phyloP scores from a whole-genome alignment of 2,329 filamentous ascomycete genomes.

The Graphilbum fragrans region DNA sequence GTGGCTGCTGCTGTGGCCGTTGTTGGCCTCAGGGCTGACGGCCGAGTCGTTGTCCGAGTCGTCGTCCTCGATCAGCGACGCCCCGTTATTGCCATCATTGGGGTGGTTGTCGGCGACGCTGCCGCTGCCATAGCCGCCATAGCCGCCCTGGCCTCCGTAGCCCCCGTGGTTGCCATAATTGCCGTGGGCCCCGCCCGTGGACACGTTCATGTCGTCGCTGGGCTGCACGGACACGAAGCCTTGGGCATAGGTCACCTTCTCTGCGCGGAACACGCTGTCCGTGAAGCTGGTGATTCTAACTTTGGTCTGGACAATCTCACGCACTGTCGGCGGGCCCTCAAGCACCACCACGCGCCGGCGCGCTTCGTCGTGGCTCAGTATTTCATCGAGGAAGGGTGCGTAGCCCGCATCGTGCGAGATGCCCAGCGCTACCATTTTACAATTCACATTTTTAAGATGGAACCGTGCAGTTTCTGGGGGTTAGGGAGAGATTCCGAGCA shows the following conservation, averaged over 20 bases:
- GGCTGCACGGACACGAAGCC: no score
- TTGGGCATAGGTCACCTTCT: slow-evolving; percentile 37
- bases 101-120: background rate
- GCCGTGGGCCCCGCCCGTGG: no score
- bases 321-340: slow-evolving; percentile 38
- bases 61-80: no score
- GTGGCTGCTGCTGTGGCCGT: background rate
- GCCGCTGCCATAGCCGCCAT: background rate
- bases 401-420: slow-evolving; percentile 51
- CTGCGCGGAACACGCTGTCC: slow-evolving; percentile 37
- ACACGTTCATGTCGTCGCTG: no score
- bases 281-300: slow-evolving; percentile 33
- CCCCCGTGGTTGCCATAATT: background rate
- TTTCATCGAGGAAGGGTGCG: slow-evolving; percentile 44
- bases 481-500: background rate
- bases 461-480: slow-evolving; percentile 36
- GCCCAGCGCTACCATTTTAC: slow-evolving; percentile 48
- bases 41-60: background rate
- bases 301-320: slow-evolving; percentile 33
- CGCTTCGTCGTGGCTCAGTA: slow-evolving; percentile 30
- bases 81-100: background rate
- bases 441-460: slow-evolving; percentile 48
- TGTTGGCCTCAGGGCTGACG: background rate
- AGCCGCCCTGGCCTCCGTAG: background rate
- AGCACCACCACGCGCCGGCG: slow-evolving; percentile 37